Evolutionary conservation across 78 protist species (phyloP).

Genomic region (Dictyostelium capitatum): DNA sequence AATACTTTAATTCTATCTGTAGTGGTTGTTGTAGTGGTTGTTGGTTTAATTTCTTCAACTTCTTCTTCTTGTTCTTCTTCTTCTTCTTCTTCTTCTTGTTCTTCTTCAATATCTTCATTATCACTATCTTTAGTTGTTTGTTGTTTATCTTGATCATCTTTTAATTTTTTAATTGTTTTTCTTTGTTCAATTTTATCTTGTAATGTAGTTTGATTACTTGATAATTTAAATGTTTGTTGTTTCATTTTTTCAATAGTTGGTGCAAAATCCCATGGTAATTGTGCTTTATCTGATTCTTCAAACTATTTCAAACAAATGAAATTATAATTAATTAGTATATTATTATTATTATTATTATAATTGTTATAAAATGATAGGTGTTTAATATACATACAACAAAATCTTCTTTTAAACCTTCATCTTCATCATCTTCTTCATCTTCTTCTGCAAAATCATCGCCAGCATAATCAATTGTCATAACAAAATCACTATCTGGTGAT

Average conservation of each 20-base stretch:
- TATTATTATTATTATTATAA: too few species aligned
- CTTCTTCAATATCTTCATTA: constrained; percentile 1
- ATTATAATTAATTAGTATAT: too few species aligned
- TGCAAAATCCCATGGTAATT: constrained; percentile 75
- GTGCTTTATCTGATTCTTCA: constrained; percentile 48
- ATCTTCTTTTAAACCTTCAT: constrained; percentile 38
- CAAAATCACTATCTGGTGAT: constrained; percentile 29
- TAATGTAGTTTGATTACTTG: constrained; percentile 36
- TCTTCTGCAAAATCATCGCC: constrained; percentile 13
- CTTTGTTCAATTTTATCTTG: constrained; percentile 69
- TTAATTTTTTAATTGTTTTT: constrained; percentile 41
- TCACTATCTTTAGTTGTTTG: background rate
- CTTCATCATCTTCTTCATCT: constrained; percentile 27
- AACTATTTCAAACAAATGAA: too few species aligned
- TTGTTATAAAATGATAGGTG: background rate
- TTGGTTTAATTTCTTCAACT: background rate
- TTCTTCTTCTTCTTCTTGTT: constrained; percentile 19
- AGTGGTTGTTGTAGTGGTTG: background rate
- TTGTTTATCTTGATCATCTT: background rate
- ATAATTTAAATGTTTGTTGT: constrained; percentile 30
- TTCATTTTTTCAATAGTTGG: constrained; percentile 78
- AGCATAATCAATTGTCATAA: constrained; percentile 45
- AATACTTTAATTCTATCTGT: constrained; percentile 57
- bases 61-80: constrained; percentile 28
- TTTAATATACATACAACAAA: constrained; percentile 69